A percentile compares a stretch with the other conserved stretches of the same genome.
These are phyloP conservation scores for Mortierella sp. DNA, from an alignment of 371 early-diverging fungal genomes.

Conservation along the genomic window DNA sequence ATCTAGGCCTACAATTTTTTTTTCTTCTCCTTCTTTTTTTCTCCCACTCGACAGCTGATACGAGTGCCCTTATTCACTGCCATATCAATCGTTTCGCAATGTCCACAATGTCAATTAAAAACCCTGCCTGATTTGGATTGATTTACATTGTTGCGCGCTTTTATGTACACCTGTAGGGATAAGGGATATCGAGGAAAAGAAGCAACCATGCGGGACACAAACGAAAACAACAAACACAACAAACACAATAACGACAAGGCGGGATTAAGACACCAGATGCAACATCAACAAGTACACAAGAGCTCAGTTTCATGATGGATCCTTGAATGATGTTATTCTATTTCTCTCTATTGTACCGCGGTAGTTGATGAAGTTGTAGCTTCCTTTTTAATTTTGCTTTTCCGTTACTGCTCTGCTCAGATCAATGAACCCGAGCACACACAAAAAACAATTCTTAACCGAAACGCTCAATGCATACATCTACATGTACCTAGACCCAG, in stretches of 20 bases:
- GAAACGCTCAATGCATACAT: too few relatives aligned
- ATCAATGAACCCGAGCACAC: not conserved
- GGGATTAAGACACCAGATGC: not conserved
- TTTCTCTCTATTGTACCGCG: not conserved
- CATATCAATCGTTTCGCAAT: not conserved
- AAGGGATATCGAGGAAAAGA: not conserved
- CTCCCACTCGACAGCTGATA: not conserved
- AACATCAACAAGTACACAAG: not conserved
- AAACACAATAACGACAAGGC: not conserved
- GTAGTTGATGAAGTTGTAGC: too few relatives aligned
- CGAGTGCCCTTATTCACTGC: not conserved
- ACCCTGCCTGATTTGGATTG: not conserved
- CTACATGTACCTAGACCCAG: not conserved
- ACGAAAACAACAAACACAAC: not conserved
- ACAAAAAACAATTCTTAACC: not conserved
- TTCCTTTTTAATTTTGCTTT: not conserved
- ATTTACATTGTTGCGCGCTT: not conserved
- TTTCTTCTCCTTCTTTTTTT: not conserved
- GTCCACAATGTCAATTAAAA: not conserved
- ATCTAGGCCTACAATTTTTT: not conserved
- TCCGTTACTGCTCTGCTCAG: not conserved
- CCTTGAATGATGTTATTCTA: not conserved
- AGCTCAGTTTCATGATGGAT: not conserved
- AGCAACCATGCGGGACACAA: not conserved
- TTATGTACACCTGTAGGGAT: not conserved